Conservation (phyloP, 495 filamentous ascomycete species). For the Cenococcum geophilum region DNA sequence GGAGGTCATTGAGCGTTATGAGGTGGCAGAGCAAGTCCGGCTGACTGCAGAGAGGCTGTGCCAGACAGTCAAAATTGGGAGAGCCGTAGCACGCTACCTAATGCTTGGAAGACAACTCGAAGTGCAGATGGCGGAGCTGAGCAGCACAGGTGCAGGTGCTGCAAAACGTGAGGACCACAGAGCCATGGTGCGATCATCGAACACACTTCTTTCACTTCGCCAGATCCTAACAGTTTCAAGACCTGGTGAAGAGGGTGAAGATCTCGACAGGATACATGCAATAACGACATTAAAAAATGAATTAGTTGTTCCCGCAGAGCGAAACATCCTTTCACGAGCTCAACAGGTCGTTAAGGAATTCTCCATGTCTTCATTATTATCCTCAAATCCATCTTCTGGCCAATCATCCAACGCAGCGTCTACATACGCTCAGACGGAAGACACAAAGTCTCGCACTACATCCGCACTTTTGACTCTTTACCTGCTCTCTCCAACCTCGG, state of each 20-base stretch:
- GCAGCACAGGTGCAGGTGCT: conserved; percentile 38
- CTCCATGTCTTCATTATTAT: conserved; percentile 59
- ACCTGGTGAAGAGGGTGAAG: conserved; percentile 67
- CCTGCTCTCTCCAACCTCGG: conserved; percentile 62
- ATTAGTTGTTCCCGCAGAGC: conserved; percentile 64
- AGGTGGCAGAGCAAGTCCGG: conserved; percentile 71
- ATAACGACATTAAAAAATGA: conserved; percentile 61
- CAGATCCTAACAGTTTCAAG: conserved; percentile 60
- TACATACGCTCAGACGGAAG: conserved; percentile 75
- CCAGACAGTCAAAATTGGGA: conserved; percentile 67
- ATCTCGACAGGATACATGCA: conserved; percentile 63
- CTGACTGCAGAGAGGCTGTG: conserved; percentile 66
- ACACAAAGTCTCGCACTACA: conserved; percentile 62
- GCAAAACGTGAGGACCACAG: conserved; percentile 57
- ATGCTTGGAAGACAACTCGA: conserved; percentile 82
- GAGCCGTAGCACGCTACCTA: conserved; percentile 67
- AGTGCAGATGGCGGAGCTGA: conserved; percentile 63
- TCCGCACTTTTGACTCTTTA: conserved; percentile 75
- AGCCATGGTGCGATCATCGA: conserved; percentile 69
- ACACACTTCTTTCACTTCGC: conserved; percentile 66
- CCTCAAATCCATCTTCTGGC: conserved; percentile 26
- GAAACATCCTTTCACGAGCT: conserved; percentile 57
- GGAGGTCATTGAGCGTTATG: conserved; percentile 75
- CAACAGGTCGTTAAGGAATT: conserved; percentile 82
- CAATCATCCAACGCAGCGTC: conserved; percentile 35